Conservation (phyloP, 805 yeast genomes). For the Candida glaebosa region DNA sequence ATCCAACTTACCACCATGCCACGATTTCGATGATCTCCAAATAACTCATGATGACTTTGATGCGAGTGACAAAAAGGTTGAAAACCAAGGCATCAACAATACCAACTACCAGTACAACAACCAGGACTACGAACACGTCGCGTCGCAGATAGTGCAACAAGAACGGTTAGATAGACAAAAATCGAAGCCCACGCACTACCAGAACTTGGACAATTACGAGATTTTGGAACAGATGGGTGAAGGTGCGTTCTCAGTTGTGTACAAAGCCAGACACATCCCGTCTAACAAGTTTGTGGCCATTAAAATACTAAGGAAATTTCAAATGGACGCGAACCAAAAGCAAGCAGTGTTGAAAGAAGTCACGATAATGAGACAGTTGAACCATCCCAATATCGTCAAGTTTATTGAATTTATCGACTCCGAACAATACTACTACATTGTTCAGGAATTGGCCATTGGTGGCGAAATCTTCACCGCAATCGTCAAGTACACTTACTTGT, state of each 20-base stretch:
- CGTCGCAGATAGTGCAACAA: conserved; percentile 35
- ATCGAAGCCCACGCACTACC: conserved; percentile 24
- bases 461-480: conserved; percentile 74
- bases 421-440: conserved; percentile 57
- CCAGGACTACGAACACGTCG: conserved; percentile 21
- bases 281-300: conserved; percentile 47
- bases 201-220: conserved; percentile 40
- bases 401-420: conserved; percentile 67
- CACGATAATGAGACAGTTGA: conserved; percentile 63
- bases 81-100: neutral
- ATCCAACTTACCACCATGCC: neutral
- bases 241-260: conserved; percentile 79
- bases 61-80: neutral
- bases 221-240: conserved; percentile 62
- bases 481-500: conserved; percentile 62
- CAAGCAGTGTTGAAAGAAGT: conserved; percentile 79
- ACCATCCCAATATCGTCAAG: conserved; percentile 61
- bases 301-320: conserved; percentile 64
- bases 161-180: conserved; percentile 23
- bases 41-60: neutral
- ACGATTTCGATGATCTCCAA: neutral
- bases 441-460: conserved; percentile 71
- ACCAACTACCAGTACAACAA: conserved; percentile 2
- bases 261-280: conserved; percentile 47
- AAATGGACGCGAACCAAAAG: conserved; percentile 58